Conservation (phyloP, 345 rosid species). For the Syzygium oleosum region DNA sequence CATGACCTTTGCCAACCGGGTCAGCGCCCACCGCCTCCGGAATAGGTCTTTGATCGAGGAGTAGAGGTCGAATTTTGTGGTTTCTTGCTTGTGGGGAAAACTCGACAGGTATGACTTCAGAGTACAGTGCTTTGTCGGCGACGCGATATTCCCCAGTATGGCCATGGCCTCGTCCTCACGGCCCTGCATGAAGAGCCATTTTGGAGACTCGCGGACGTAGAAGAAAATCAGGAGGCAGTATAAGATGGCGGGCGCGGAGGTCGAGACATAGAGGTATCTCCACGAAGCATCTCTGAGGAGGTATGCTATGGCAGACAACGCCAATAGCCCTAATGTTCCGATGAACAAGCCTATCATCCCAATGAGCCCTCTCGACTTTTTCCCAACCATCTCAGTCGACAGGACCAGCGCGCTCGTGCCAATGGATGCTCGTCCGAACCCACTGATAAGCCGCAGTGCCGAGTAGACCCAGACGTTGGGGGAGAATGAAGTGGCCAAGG, state of each 20-base stretch:
- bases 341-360: slow-evolving; percentile 35
- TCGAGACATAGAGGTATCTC: slow-evolving; percentile 39
- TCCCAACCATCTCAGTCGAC: slow-evolving; percentile 32
- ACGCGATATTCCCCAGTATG: background rate
- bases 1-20: slow-evolving; percentile 12
- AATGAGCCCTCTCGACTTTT: slow-evolving; percentile 35
- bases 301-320: slow-evolving; percentile 38
- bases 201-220: slow-evolving; percentile 37
- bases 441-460: slow-evolving; percentile 19
- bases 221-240: slow-evolving; percentile 20
- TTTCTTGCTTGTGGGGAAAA: background rate
- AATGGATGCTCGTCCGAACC: slow-evolving; percentile 21
- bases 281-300: slow-evolving; percentile 27
- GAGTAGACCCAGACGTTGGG: slow-evolving; percentile 30
- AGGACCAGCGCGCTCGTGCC: slow-evolving; percentile 29
- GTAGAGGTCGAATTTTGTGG: background rate
- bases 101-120: background rate
- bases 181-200: slow-evolving; percentile 47
- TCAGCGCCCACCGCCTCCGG: slow-evolving; percentile 8
- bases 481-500: slow-evolving; percentile 18
- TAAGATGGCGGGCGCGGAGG: slow-evolving; percentile 22
- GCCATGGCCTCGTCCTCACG: slow-evolving; percentile 24
- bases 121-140: background rate
- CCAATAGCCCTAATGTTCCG: slow-evolving; percentile 42
- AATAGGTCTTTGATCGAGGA: slow-evolving; percentile 10